Base-by-base conservation (phyloP, 2,329 filamentous ascomycete species). In the Nemania sp. region DNA sequence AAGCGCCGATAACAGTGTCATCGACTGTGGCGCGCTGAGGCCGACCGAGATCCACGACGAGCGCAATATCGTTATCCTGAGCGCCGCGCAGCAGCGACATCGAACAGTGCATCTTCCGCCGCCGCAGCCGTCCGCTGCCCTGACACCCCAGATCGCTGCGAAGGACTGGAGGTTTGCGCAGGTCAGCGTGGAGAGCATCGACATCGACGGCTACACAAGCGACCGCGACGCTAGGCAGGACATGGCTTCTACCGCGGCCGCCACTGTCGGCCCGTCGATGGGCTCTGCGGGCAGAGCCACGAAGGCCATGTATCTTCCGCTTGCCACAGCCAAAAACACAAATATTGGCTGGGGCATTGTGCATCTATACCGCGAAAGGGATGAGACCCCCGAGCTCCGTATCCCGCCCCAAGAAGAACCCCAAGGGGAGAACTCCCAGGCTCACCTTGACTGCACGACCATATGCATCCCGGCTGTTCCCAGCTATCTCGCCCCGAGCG, bases 391-490 rank as follows among this genome's bases (percentile, higher is more conserved):
- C 1, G 83, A 80, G 12, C 77, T 92, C 65, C 63, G 61, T 65
- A 39, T 72, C 65, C 60, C 72, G 47, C 54, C 63, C 35, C 64
- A 68, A 40, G 67, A 67, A 40, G 74, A 74, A 52, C 59, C 69
- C 43, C 72, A 73, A 43, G 68, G 64, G 32, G 72, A 66, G 53
- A 57, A 58, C 17, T 65, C 69, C 32, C 69, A 67, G n/a, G 62
- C 62, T 18, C 68, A 72, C 54, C 73, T 81, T n/a, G 83, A 91
- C 60, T 96, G 90, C 73, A 95, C 90, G 2, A 96, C 91, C 0
- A 77, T 99, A 15, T 98, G 95, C 74, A 94, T 99, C 65, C 87
- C 97, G 29, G 93, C 94, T 5, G 94, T 99, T 13, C 95, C 95
- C 6, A 95, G 90, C 32, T 98, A 97, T 75, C 89, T 98, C 79